These are phyloP conservation scores for Gossypium australe DNA, from an alignment of 345 rosid genomes.

Conservation along the genomic window DNA sequence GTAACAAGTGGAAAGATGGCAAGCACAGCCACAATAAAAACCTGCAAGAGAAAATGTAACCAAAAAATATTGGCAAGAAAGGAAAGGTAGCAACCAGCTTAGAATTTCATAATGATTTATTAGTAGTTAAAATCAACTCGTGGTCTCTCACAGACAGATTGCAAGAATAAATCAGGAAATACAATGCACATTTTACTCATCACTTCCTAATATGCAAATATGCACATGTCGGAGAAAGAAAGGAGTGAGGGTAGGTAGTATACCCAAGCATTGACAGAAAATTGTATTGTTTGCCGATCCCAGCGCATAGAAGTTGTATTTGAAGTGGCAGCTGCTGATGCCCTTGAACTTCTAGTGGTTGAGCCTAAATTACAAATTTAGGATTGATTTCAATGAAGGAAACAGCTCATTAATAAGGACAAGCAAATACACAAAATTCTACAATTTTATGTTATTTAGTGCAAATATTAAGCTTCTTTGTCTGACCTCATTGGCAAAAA, in stretches of 20 bases:
- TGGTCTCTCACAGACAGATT: no score
- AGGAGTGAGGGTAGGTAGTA: not conserved
- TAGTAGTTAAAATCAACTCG: not conserved
- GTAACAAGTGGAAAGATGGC: conserved; percentile 83
- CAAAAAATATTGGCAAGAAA: not conserved
- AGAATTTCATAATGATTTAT: not conserved
- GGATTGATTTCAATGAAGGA: conserved; percentile 9
- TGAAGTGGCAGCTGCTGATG: conserved; percentile 53
- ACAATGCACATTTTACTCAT: not conserved
- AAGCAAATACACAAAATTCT: not conserved
- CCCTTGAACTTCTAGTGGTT: conserved; percentile 50
- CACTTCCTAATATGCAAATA: not conserved
- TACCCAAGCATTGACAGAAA: conserved; percentile 99
- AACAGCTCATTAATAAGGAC: not conserved
- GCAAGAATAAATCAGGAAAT: not conserved
- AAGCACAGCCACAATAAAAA: conserved; percentile 78
- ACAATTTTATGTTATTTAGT: not conserved
- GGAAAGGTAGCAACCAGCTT: not conserved
- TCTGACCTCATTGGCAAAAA: not conserved
- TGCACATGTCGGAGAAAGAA: not conserved
- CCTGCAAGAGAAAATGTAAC: conserved; percentile 43
- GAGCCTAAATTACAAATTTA: conserved; percentile 45
- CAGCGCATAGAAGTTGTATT: conserved; percentile 63
- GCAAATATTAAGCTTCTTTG: not conserved
- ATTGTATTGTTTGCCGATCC: conserved; percentile 88